A percentile compares a stretch with the other conserved stretches of the same genome.
Evolutionary conservation across 1,284 basidiomycete species (phyloP).

Genomic region (Rhodotorula mucilaginosa): DNA sequence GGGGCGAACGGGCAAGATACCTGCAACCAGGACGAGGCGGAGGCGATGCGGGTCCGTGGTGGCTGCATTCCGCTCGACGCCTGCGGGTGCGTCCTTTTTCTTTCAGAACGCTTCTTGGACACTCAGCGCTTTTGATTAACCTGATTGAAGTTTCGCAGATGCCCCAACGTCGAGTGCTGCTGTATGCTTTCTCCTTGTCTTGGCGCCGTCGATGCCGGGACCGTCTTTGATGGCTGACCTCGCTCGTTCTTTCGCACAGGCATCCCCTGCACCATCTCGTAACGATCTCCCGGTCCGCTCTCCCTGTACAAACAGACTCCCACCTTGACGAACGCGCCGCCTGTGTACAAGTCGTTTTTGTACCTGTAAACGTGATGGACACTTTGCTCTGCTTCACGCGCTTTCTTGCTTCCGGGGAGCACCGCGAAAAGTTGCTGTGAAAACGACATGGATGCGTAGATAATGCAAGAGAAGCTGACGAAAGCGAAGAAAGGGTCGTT

Average conservation of each 20-base stretch:
- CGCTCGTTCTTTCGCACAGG: background rate
- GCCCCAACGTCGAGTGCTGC: slow-evolving; percentile 9
- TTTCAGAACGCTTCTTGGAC: no score
- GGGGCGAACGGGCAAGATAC: background rate
- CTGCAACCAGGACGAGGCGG: background rate
- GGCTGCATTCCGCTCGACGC: background rate
- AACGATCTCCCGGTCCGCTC: background rate
- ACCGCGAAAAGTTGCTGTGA: background rate
- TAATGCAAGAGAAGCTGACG: background rate
- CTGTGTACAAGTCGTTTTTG: background rate
- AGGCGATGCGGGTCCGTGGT: slow-evolving; percentile 7
- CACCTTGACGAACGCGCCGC: background rate
- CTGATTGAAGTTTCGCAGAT: background rate
- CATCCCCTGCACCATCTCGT: slow-evolving; percentile 13
- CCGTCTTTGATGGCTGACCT: no score
- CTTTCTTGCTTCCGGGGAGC: background rate
- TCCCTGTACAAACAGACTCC: background rate
- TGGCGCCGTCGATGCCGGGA: background rate
- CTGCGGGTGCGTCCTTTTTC: slow-evolving; percentile 1
- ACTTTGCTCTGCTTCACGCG: background rate
- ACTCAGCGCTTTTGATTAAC: background rate
- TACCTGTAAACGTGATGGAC: no score
- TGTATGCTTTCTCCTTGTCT: background rate
- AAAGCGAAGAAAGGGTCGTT: background rate
- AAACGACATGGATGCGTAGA: background rate